Percentiles rank a stretch among this genome's conserved stretches.
These are phyloP conservation scores for Penicillium roqueforti DNA, from an alignment of 495 filamentous ascomycete genomes.

Conservation along the genomic window DNA sequence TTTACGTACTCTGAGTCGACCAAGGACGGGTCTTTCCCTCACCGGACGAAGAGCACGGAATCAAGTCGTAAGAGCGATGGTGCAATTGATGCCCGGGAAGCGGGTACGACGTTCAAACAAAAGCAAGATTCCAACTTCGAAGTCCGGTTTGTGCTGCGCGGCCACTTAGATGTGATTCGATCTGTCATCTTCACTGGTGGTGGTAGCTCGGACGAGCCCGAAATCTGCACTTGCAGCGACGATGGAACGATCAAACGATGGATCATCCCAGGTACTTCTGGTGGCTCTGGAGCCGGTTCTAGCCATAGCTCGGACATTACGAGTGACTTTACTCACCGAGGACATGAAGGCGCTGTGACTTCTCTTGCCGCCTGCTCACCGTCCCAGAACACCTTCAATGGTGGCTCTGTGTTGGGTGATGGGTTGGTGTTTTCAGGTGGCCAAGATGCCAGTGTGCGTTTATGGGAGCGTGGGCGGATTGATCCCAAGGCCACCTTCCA, in stretches of 20 bases:
- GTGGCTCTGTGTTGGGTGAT: constrained; percentile 77
- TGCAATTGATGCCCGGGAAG: constrained; percentile 44
- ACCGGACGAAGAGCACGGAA: constrained; percentile 78
- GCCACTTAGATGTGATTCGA: constrained; percentile 89
- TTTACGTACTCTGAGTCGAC: constrained; percentile 69
- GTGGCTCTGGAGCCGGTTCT: constrained; percentile 50
- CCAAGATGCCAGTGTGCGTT: constrained; percentile 84
- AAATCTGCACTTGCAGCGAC: constrained; percentile 94
- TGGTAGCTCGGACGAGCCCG: constrained; percentile 88
- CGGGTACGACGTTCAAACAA: constrained; percentile 28
- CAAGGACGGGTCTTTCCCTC: constrained; percentile 58
- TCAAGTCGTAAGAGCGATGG: constrained; percentile 58
- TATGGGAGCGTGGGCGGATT: constrained; percentile 91
- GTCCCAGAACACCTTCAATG: constrained; percentile 78
- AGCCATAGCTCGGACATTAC: constrained; percentile 81
- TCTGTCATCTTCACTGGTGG: constrained; percentile 95
- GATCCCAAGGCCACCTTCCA: constrained; percentile 94
- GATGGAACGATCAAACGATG: constrained; percentile 95
- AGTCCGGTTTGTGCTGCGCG: constrained; percentile 84
- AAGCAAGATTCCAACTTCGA: constrained; percentile 74
- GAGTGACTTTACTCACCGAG: constrained; percentile 91
- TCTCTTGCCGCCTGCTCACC: constrained; percentile 82
- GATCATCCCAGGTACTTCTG: constrained; percentile 80
- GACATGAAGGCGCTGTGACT: constrained; percentile 86
- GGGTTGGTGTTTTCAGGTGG: constrained; percentile 98